phyloP scores from a whole-genome alignment of 176 grass and related monocot species.

The Musa beccarii region DNA sequence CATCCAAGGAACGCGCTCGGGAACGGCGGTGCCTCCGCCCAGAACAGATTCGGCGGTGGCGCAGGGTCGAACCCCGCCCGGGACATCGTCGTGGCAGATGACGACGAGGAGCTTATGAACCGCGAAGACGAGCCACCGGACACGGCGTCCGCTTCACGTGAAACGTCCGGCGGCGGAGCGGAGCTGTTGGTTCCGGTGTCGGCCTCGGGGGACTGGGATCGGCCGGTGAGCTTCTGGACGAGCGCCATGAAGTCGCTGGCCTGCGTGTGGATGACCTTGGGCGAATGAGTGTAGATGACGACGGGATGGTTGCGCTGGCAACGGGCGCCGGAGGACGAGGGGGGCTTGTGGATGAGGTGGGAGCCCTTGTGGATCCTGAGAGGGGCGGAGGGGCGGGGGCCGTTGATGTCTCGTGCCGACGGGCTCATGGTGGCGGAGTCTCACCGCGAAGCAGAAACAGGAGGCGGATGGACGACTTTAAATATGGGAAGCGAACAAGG shows the following conservation, averaged over 20 bases:
- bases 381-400: neutral
- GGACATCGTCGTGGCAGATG: neutral
- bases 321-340: neutral
- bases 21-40: neutral
- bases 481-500: no score
- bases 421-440: neutral
- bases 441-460: neutral
- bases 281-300: slow-evolving; percentile 62
- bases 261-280: slow-evolving; percentile 54
- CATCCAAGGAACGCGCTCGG: neutral
- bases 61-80: neutral
- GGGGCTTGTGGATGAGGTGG: slow-evolving; percentile 15
- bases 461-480: neutral
- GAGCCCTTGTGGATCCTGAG: slow-evolving; percentile 30
- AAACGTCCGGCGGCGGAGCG: neutral
- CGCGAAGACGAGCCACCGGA: neutral
- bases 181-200: neutral
- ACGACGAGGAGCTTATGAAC: neutral
- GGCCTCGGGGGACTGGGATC: slow-evolving; percentile 6
- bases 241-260: slow-evolving; percentile 56
- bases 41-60: neutral
- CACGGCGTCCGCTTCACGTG: neutral
- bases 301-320: slow-evolving; percentile 23
- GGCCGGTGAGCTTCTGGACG: slow-evolving; percentile 68
- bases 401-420: neutral